Percentiles rank a stretch among this genome's conserved stretches.
phyloP scores from a whole-genome alignment of 1,284 basidiomycete species.

The Uromyces viciae-fabae region DNA sequence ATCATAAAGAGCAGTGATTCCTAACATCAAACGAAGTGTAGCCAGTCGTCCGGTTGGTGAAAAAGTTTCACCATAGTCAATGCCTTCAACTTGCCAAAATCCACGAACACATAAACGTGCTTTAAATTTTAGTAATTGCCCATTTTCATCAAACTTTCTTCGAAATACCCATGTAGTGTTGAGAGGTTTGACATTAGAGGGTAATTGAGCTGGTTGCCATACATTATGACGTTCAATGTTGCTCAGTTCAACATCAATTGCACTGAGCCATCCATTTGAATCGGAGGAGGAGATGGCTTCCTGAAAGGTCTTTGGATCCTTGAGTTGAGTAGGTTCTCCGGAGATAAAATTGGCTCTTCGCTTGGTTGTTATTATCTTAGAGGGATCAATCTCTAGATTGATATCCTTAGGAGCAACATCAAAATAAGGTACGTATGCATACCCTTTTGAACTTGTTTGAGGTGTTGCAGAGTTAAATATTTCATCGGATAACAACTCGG shows the following conservation, averaged over 20 bases:
- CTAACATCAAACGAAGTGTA: neutral
- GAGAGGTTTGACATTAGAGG: neutral
- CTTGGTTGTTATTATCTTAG: neutral
- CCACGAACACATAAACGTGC: neutral
- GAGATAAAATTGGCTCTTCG: neutral
- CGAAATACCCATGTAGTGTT: neutral
- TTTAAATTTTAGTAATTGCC: neutral
- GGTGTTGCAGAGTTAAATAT: too few species aligned
- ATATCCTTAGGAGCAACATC: neutral
- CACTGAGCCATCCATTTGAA: neutral
- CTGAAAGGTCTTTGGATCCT: neutral
- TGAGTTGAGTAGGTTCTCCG: neutral
- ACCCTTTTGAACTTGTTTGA: too few species aligned
- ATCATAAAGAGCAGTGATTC: neutral
- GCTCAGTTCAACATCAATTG: neutral
- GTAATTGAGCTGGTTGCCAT: neutral
- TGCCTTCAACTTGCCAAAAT: neutral
- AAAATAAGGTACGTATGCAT: neutral
- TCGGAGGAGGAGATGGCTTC: neutral
- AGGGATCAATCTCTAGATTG: neutral
- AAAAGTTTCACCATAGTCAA: constrained; percentile 13
- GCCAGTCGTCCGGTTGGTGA: neutral
- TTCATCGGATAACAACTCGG: too few species aligned
- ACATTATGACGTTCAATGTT: neutral
- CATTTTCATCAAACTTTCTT: neutral